Evolutionary conservation across 805 yeast species (phyloP).

Genomic region (Yamadazyma laniorum): DNA sequence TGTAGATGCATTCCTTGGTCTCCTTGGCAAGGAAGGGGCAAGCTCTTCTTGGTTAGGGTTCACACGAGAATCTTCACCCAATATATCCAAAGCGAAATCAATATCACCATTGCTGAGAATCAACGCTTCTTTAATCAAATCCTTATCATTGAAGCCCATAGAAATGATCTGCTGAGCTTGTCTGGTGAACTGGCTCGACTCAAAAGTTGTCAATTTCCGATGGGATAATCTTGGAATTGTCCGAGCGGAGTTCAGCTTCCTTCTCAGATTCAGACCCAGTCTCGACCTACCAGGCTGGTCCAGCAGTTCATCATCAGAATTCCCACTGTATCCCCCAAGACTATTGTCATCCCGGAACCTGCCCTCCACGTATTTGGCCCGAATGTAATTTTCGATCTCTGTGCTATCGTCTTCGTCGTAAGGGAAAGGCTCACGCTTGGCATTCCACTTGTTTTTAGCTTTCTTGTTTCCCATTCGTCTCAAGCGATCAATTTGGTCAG

Average conservation of each 20-base stretch:
- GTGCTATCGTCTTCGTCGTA: slow-evolving; percentile 63
- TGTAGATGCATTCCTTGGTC: slow-evolving; percentile 25
- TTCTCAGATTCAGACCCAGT: slow-evolving; percentile 19
- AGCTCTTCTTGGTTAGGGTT: slow-evolving; percentile 37
- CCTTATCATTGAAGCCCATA: slow-evolving; percentile 58
- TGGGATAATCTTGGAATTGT: slow-evolving; percentile 44
- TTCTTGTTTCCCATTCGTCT: slow-evolving; percentile 59
- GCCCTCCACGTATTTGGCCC: slow-evolving; percentile 69
- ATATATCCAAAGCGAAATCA: slow-evolving; percentile 55
- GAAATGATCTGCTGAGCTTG: slow-evolving; percentile 45
- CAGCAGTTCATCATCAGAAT: slow-evolving; percentile 19
- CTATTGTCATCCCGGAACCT: slow-evolving; percentile 47
- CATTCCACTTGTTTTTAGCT: slow-evolving; percentile 65
- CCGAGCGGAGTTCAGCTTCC: slow-evolving; percentile 15
- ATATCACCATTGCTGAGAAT: slow-evolving; percentile 57
- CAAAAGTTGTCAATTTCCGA: slow-evolving; percentile 53
- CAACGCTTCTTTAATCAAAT: slow-evolving; percentile 63
- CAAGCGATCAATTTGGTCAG: slow-evolving; percentile 48
- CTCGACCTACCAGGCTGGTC: slow-evolving; percentile 8
- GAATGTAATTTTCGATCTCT: slow-evolving; percentile 54
- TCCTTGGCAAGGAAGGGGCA: slow-evolving; percentile 49
- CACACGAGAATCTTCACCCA: slow-evolving; percentile 39
- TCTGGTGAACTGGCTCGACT: slow-evolving; percentile 49
- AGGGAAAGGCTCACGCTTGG: slow-evolving; percentile 66
- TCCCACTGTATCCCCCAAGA: slow-evolving; percentile 15